Base-by-base conservation (phyloP, 176 grass and related monocot genomes). In the Ensete glaucum region DNA sequence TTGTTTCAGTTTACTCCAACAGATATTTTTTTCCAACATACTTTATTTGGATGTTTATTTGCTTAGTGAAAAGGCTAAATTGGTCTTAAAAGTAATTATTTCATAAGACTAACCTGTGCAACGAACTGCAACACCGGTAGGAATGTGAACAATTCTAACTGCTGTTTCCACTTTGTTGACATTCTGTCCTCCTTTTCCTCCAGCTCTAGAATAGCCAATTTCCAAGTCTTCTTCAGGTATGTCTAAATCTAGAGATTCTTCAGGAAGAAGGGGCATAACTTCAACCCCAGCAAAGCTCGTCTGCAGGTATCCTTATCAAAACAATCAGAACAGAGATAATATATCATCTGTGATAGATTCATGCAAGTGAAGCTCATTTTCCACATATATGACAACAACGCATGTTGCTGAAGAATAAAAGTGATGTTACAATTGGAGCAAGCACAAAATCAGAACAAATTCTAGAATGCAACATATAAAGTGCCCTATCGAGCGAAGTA, bases 121-220 rank as follows among this genome's bases (percentile, higher is more conserved):
- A 80, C 95, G 90, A 76, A 98, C 86, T 9, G 95, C 76, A 59
- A 98, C 87, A 52, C 95, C 95, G 63, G 95, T 98, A 12, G 90
- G 90, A 77, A 91, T 91, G 82, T 98, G 94, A 72, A 93, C 90
- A 77, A 98, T 98, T 16, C 94, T 90, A 73, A 98, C 94, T 59
- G 90, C 94, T 0, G 94, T 91, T 80, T 98, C 94, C 23, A 98
- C 94, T 78, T 98, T 98, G 90, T 98, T 98, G 12, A 98, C 94
- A 69, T 98, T 98, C 78, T 98, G 94, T 16, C 94, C 94, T 50
- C 94, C 94, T 75, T 90, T 98, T n/a, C 94, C 94, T 24, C 94
- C 94, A 69, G 84, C 94, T 85, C 94, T 92, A 50, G 88, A 85
- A 54, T 82, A 93, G 76, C 88, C 91, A 83, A 98, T 93, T 60